These are phyloP conservation scores for Neofusicoccum sp. DNA, from an alignment of 2,329 filamentous ascomycete species.

Conservation along the genomic window DNA sequence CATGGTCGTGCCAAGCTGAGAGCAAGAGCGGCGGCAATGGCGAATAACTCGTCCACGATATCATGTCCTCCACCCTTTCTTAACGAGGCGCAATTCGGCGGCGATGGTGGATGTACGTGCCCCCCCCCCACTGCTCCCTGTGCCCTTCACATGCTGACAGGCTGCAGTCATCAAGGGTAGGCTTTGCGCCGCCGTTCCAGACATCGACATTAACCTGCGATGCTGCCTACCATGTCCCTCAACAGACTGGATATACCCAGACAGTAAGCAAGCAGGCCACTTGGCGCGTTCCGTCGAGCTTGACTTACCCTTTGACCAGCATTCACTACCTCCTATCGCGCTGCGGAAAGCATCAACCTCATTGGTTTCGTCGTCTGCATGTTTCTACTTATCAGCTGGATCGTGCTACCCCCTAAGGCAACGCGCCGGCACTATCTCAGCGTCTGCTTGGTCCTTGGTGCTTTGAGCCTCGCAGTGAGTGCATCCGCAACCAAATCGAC, in stretches of 20 bases:
- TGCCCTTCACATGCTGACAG: constrained; percentile 34
- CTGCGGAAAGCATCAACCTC: constrained; percentile 83
- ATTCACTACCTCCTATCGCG: constrained; percentile 60
- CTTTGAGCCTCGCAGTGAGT: constrained; percentile 77
- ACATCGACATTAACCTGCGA: constrained; percentile 51
- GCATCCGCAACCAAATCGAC: not conserved
- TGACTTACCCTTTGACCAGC: constrained; percentile 37
- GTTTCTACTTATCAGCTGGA: constrained; percentile 80
- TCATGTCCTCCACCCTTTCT: constrained; percentile 71
- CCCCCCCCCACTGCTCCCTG: not conserved
- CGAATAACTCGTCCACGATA: constrained; percentile 34
- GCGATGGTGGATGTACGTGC: constrained; percentile 67
- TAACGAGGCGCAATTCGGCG: constrained; percentile 63
- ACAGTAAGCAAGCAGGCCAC: constrained; percentile 46
- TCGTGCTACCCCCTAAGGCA: constrained; percentile 79
- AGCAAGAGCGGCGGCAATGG: constrained; percentile 30
- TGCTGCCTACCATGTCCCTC: constrained; percentile 93
- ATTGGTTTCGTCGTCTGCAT: constrained; percentile 70
- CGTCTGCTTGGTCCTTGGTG: constrained; percentile 77
- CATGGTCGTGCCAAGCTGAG: constrained; percentile 8
- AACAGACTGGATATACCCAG: constrained; percentile 72
- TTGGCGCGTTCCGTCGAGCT: not conserved
- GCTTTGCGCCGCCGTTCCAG: constrained; percentile 55
- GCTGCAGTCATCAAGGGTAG: constrained; percentile 57
- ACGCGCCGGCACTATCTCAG: constrained; percentile 93